Evolutionary conservation across 179 eudicot species (phyloP), one percentile per base, ranked within the genome.

Genomic region (Camellia oleifera): DNA sequence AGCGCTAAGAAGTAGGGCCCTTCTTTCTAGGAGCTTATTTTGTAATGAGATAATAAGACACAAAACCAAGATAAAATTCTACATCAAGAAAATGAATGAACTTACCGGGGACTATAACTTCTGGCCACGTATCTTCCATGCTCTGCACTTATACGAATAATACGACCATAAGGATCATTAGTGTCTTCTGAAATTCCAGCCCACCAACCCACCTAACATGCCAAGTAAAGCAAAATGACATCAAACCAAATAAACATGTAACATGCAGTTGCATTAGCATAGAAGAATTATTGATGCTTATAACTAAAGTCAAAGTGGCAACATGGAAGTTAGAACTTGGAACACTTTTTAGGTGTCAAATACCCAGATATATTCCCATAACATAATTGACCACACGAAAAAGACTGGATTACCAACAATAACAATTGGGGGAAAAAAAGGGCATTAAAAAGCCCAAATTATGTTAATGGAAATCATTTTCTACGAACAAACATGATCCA

Each of bases 171-270:
- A 65, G 92, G 97, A 87, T 92, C 94, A 82, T 76, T 82, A 48
- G 76, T 77, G 85, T 92, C 93, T 80, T 91, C 91, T 76, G 98
- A 90, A 82, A 91, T 84, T 79, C 98, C 99, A 84, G 97, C 89
- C 99, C 99, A 97, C 99, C 99, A 97, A 83, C 99, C 99, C 75
- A 97, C 91, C 99, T 97, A 87, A 78, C 77, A 79, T 14, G 18
- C 75, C 67, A 81, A 65, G 45, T 64, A 32, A 60, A 54, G 72
- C 13, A 56, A 54, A n/a, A 64, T n/a, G 75, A 50, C 17, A 17
- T 2, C 3, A 45, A 3, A 13, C 40, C 32, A 58, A 61, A 5
- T n/a, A 57, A 81, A n/a, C 76, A 66, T 14, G 2, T 52, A 4
- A 15, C 5, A 52, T 50, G 67, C 77, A 69, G 65, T 69, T 62